Base-by-base conservation (phyloP, 2,329 filamentous ascomycete species). In the Aspergillus fijiensis region DNA sequence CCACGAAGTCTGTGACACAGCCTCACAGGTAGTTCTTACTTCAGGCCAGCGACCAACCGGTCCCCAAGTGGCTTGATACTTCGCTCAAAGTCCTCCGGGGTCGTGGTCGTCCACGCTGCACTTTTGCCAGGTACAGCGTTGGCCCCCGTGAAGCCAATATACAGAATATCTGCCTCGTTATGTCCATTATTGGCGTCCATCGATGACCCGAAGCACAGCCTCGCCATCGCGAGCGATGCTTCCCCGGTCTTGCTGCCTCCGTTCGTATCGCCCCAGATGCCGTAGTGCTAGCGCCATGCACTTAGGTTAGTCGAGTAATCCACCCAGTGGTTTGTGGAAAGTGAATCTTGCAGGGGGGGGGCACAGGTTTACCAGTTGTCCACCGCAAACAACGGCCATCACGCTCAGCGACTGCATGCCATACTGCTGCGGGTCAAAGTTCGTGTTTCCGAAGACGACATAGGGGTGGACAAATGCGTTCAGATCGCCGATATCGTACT, bases 241-340 rank as follows among this genome's bases (percentile, higher is more conserved):
- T 88, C 85, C 42, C 85, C 85, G 0, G 84, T 80, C 2, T 80
- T 78, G 53, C 82, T 80, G 51, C 80, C 82, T 49, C 84, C 85
- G 62, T 88, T 87, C 35, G 81, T 82, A 63, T 88, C 85, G 21
- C 84, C 85, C 85, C 84, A 88, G 53, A 87, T 74, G 11, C 84
- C 85, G 67, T 87, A 87, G 63, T 81, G 76, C 80, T 83, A 53
- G 1, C 14, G 27, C 12, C 19, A 39, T 14, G 0, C 5, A 52
- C 5, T 9, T 9, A 16, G 16, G 14, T n/a, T 45, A n/a, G 14
- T 35, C 33, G 16, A 35, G 33, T 6, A 1, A 4, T 35, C 12
- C 7, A 9, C 3, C 27, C 27, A 29, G 7, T 9, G 2, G 27
- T 29, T 10, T 9, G 9, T 7, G 27, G 7, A 29, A 29, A 29